Evolutionary conservation across 1,284 basidiomycete species (phyloP), one percentile per base, ranked within the genome.

Genomic region (Puccinia coronata): DNA sequence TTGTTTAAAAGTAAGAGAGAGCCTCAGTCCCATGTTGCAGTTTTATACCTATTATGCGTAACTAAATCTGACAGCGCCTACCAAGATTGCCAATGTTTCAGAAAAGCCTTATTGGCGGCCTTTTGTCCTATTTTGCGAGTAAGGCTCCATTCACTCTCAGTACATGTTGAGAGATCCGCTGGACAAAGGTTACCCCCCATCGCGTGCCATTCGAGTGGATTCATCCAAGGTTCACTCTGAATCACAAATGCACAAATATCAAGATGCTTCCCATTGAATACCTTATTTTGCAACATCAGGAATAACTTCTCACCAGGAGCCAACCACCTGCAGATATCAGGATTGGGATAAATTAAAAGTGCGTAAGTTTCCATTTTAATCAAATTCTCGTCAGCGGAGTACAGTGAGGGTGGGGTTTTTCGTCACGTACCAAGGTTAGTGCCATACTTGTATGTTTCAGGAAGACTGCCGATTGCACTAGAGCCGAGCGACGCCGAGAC

Each of bases 121-220:
- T 88, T 81, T 89, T 86, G 23, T 88, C 90, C 81, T 90, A 90
- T 0, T 88, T 88, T 84, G 90, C 92, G 78, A 18, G 82, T 73
- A 47, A 84, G 82, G 41, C 80, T 57, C 91, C 89, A 91, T 87
- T 92, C 91, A 23, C 88, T 88, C 1, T 86, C 87, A 67, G 91
- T 90, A 83, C 91, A 91, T 16, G 83, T 85, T 0, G 89, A 88
- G 2, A n/a, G 36, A 83, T 91, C 91, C 72, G 83, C 74, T n/a
- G n/a, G n/a, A 84, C 90, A 91, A 11, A 83, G 82, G 83, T 91
- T 82, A 3, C 91, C 91, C 36, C 91, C 91, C 91, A 92, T 92
- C 5, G 86, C 86, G 0, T 87, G 76, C 91, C 91, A 92, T 87
- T 90, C 91, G 89, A 83, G 86, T 1, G 91, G 91, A 25, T 91